These are phyloP conservation scores for Myriosclerotinia curreyana DNA, from an alignment of 2,329 filamentous ascomycete species.

Conservation along the genomic window DNA sequence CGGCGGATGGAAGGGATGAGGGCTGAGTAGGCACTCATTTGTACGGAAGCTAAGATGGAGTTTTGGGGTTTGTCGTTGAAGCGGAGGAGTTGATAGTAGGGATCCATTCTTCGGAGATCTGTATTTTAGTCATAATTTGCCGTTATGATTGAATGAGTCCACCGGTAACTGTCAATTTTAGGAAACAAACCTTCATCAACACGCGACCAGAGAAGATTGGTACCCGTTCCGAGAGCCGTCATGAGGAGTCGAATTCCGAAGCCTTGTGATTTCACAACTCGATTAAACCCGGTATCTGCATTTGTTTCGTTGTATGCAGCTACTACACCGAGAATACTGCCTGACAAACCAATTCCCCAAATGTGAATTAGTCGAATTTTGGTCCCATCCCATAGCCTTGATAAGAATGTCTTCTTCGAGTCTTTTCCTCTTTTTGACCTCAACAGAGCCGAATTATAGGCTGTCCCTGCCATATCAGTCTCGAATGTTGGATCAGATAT, in stretches of 20 bases:
- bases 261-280: constrained; percentile 42
- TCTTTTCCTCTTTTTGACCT: not conserved
- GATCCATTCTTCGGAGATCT: constrained; percentile 4
- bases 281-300: constrained; percentile 41
- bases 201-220: constrained; percentile 44
- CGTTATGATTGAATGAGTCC: no score
- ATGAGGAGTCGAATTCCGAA: constrained; percentile 46
- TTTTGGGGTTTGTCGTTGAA: constrained; percentile 38
- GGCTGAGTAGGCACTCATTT: constrained; percentile 48
- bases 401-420: not conserved
- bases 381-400: not conserved
- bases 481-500: not conserved
- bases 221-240: constrained; percentile 42
- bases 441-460: not conserved
- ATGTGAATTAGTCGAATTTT: not conserved
- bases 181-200: constrained; percentile 42
- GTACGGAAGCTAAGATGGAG: constrained; percentile 44
- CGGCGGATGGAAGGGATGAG: constrained; percentile 42
- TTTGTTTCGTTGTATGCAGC: not conserved
- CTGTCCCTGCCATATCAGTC: not conserved
- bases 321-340: not conserved
- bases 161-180: no score
- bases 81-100: constrained; percentile 44
- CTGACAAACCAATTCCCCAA: not conserved
- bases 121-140: not conserved